Conservation (phyloP, 2,329 filamentous ascomycete genomes). For the Stemphylium vesicarium region DNA sequence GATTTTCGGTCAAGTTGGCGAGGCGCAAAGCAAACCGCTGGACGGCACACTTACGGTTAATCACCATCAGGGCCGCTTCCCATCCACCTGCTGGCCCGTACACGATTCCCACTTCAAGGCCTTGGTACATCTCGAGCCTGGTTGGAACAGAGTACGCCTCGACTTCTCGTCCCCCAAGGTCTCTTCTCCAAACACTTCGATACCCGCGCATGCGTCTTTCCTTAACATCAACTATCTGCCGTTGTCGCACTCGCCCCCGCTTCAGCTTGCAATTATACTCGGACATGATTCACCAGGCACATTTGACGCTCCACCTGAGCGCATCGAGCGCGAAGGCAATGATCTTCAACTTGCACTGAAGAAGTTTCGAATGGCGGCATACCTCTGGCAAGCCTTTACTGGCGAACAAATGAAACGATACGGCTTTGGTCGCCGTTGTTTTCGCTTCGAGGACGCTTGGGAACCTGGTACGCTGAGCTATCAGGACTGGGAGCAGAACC, state of each 20-base stretch:
- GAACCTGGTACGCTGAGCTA: slow-evolving; percentile 79
- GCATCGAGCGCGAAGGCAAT: slow-evolving; percentile 80
- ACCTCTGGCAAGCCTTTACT: slow-evolving; percentile 96
- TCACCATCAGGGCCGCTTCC: slow-evolving; percentile 85
- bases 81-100: slow-evolving; percentile 84
- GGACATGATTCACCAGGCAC: slow-evolving; percentile 86
- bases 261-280: slow-evolving; percentile 87
- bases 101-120: slow-evolving; percentile 90
- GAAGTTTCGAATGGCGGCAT: slow-evolving; percentile 94
- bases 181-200: slow-evolving; percentile 69
- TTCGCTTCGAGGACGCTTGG: slow-evolving; percentile 96
- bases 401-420: slow-evolving; percentile 95
- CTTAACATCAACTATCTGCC: slow-evolving; percentile 87
- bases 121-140: slow-evolving; percentile 86
- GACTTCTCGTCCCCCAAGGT: slow-evolving; percentile 88
- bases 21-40: slow-evolving; percentile 69
- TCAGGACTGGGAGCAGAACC: slow-evolving; percentile 72
- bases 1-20: slow-evolving; percentile 80
- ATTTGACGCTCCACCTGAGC: slow-evolving; percentile 81
- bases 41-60: slow-evolving; percentile 82
- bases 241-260: slow-evolving; percentile 75
- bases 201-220: slow-evolving; percentile 77
- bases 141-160: slow-evolving; percentile 84
- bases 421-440: slow-evolving; percentile 81
- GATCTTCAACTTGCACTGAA: slow-evolving; percentile 77